Base-by-base conservation (phyloP, 2,329 filamentous ascomycete genomes). In the Cytospora chrysosperma region DNA sequence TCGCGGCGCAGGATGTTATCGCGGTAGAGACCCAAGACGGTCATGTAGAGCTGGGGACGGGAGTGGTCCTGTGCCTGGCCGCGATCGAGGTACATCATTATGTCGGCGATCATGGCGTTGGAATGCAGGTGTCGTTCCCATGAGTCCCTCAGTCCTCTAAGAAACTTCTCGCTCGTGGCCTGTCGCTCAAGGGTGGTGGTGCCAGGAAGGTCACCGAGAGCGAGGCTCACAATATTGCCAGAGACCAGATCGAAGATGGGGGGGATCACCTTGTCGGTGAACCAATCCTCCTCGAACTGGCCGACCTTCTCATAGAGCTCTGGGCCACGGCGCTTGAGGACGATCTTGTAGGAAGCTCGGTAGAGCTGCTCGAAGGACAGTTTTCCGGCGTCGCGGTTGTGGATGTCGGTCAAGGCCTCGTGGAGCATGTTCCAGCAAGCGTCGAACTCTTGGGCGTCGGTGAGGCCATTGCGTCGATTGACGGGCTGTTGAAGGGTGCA, bases 361-460 rank as follows among this genome's bases (percentile, higher is more conserved):
- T 99, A 99, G 0, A 99, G 85, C 72, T 96, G 90, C 75, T 99
- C 95, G 78, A 97, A 99, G 1, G 93, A 97, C 2, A 99, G 85
- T 19, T 85, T 83, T 12, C 93, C 96, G 65, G 93, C 93, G 74
- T 96, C 95, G 75, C 96, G 93, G 63, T 88, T 90, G 78, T 98
- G 93, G 57, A 99, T 98, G 72, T 97, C 91, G 62, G 81, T 82
- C 59, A 99, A 85, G 4, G 94, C 93, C 55, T 87, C 84, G 53
- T 88, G 82, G 9, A 99, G 85, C 52, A 87, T 86, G 17, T 82
- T 81, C 95, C 95, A 99, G 69, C 88, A 91, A 3, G 85, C 81
- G n/a, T 97, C 91, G 73, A 97, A 97, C 68, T 96, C 92, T 70
- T 90, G 82, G 12, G 83, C 81, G 68, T 89, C 87, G 65, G 80